phyloP scores from a whole-genome alignment of 2,329 filamentous ascomycete species.

The Taxawa tesnikishii region DNA sequence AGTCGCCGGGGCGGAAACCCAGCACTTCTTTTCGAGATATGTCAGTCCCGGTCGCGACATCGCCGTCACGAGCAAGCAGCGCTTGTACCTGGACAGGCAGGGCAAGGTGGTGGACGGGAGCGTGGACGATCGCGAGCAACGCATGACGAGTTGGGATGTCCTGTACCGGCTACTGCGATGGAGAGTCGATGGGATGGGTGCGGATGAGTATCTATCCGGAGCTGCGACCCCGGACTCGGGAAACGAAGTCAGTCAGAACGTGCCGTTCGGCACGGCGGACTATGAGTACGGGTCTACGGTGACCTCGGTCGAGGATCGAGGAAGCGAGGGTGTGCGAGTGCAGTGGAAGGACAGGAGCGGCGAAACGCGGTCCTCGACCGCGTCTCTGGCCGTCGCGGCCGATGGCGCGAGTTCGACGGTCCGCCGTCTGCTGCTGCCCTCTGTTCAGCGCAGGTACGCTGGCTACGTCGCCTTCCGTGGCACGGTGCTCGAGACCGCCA shows the following conservation, averaged over 20 bases:
- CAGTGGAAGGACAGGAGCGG: constrained; percentile 14
- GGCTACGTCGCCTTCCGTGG: constrained; percentile 21
- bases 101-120: constrained; percentile 16
- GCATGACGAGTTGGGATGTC: constrained; percentile 38
- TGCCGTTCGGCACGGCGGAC: constrained; percentile 5
- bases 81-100: constrained; percentile 17
- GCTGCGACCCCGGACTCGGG: constrained; percentile 2
- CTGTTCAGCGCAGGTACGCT: constrained; percentile 16
- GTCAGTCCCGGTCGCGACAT: constrained; percentile 24
- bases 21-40: constrained; percentile 29
- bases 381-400: constrained; percentile 31
- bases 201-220: constrained; percentile 15
- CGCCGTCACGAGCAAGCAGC: constrained; percentile 13
- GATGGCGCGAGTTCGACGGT: constrained; percentile 25
- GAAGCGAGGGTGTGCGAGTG: constrained; percentile 11
- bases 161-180: constrained; percentile 33
- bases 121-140: constrained; percentile 22
- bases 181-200: constrained; percentile 29
- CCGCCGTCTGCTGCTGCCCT: constrained; percentile 13
- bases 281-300: constrained; percentile 19
- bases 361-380: constrained; percentile 9
- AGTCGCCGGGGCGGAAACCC: constrained; percentile 31
- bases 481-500: constrained; percentile 18
- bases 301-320: constrained; percentile 12
- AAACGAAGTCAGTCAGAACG: neutral